Evolutionary conservation across 1,284 basidiomycete species (phyloP), one percentile per base, ranked within the genome.

Genomic region (Apiotrichum montevideense): DNA sequence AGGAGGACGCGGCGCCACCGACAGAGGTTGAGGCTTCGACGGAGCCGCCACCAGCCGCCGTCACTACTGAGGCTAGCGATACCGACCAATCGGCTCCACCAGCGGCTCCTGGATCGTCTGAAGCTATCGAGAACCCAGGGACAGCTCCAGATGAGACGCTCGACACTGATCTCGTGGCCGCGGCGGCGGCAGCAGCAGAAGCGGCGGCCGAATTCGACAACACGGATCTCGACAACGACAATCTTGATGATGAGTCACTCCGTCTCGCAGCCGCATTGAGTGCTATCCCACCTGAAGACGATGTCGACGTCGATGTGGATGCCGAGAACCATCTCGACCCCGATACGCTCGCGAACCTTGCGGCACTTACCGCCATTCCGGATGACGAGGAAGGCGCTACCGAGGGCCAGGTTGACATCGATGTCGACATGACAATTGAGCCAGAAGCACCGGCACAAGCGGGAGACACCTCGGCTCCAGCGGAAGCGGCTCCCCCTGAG

Each of bases 281-380:
- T 34, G 44, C 21, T 35, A 43, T 62, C 21, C 53, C 60, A 13
- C 51, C 60, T 2, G 54, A 44, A 8, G 56, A 56, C 51, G 49
- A 50, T 35, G 14, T 11, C 32, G 45, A 46, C 4, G 35, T 46
- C 6, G 29, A 29, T 29, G 29, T 29, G 29, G 29, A 29, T 29
- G 42, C 14, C 21, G 37, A 39, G 3, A 43, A 44, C 42, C 47
- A 49, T 21, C 29, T 48, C 33, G 73, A 75, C 52, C 71, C 70
- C 1, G 69, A 63, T 15, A 75, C 68, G 39, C 61, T 75, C 5
- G 73, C 71, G 8, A 72, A 73, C 56, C 65, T 75, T 37, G 73
- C 71, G 29, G 73, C 72, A 0, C 52, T 75, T 13, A 71, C 69
- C 6, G 54, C 66, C 4, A 69, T 74, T 15, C 52, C 35, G 47